Percentiles rank a stretch among this genome's conserved stretches.
Evolutionary conservation across 768 basidiomycete genomes (phyloP).

Genomic region (Tylopilus balloui): DNA sequence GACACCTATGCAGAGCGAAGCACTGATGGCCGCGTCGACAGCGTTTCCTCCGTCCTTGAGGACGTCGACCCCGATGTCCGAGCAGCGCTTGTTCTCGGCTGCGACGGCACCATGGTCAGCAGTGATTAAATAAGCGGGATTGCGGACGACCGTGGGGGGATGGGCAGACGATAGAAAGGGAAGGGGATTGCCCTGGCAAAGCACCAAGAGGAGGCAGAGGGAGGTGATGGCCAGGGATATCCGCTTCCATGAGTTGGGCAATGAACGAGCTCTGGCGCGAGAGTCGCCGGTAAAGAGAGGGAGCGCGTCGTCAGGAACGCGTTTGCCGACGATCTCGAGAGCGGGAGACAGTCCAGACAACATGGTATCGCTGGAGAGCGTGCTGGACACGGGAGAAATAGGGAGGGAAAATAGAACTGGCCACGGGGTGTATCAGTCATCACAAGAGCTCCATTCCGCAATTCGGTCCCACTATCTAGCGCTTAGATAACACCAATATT

Average conservation of each 20-base stretch:
- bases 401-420: no score
- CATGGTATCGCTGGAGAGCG: conserved; percentile 3
- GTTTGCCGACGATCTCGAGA: neutral
- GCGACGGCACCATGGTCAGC: conserved; percentile 85
- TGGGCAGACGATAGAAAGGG: neutral
- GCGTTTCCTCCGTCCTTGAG: conserved; percentile 86
- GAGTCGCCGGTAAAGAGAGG: conserved; percentile 16
- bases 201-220: conserved; percentile 12
- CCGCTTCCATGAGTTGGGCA: conserved; percentile 11
- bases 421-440: no score
- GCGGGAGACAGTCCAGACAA: neutral
- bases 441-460: no score
- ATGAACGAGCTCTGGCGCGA: neutral
- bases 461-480: neutral
- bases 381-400: neutral
- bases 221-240: conserved; percentile 6
- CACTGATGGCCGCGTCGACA: conserved; percentile 79
- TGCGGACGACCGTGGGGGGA: conserved; percentile 26
- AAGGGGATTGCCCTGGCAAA: conserved; percentile 1
- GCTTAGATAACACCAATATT: conserved; percentile 18
- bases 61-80: conserved; percentile 73
- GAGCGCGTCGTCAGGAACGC: conserved; percentile 8
- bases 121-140: conserved; percentile 53
- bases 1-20: conserved; percentile 74
- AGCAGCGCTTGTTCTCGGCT: conserved; percentile 82